Conservation (phyloP, 78 protist species). For the Isochrysis galbana region DNA sequence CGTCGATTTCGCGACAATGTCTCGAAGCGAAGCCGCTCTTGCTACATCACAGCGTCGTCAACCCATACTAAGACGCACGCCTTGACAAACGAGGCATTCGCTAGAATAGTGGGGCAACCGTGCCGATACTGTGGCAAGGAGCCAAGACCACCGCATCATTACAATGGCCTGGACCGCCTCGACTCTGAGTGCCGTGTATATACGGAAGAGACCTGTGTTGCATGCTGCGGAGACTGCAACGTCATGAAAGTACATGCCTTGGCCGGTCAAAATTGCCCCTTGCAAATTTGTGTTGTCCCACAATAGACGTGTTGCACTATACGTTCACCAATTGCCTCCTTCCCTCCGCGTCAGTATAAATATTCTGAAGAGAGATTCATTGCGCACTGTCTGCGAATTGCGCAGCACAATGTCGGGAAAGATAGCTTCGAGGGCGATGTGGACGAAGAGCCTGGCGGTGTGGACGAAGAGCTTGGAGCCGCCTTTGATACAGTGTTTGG, state of each 20-base stretch:
- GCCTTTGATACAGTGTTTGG: too few species aligned
- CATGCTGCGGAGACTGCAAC: slow-evolving; percentile 29
- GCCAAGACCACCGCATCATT: neutral
- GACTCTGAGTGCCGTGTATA: neutral
- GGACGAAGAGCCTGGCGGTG: neutral
- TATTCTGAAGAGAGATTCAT: neutral
- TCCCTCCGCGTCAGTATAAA: neutral
- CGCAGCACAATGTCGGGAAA: neutral
- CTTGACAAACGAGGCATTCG: neutral
- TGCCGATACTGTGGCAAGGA: slow-evolving; percentile 5
- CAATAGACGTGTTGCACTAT: neutral
- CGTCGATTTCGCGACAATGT: neutral
- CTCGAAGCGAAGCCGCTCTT: neutral
- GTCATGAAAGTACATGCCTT: neutral
- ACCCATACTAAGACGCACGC: neutral
- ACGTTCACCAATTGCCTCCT: neutral
- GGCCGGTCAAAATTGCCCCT: neutral
- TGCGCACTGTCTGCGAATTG: neutral
- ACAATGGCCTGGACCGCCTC: slow-evolving; percentile 4
- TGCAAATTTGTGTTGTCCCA: neutral
- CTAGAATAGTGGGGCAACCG: neutral
- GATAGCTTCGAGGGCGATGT: neutral
- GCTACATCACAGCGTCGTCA: neutral
- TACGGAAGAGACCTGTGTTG: neutral
- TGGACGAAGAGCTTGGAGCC: neutral